phyloP scores from a whole-genome alignment of 129 eudicot genomes.

The Artemisia tridentata region DNA sequence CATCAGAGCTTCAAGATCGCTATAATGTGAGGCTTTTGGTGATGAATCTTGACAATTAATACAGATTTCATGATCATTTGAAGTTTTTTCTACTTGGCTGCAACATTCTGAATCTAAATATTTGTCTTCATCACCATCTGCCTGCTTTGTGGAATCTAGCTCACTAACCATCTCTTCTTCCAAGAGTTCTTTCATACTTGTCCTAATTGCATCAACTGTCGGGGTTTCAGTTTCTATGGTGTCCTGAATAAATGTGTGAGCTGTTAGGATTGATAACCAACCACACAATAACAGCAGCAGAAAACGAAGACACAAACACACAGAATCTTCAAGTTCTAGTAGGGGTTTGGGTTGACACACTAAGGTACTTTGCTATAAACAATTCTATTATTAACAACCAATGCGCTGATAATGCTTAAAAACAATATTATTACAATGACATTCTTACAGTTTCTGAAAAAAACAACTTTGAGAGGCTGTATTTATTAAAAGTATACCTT shows the following conservation, averaged over 20 bases:
- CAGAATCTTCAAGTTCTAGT: too few relatives aligned
- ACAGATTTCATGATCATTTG: conserved; percentile 40
- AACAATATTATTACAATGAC: not conserved
- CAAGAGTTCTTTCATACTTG: conserved; percentile 87
- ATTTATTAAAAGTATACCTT: not conserved
- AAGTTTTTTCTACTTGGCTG: conserved; percentile 22
- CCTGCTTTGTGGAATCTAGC: conserved; percentile 37
- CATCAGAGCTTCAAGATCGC: conserved; percentile 54
- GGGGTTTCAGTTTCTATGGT: conserved; percentile 32
- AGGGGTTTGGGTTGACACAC: too few relatives aligned
- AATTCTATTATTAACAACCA: too few relatives aligned
- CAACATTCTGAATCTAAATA: not conserved
- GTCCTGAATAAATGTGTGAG: conserved; percentile 37
- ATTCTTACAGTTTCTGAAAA: not conserved
- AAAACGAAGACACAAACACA: not conserved
- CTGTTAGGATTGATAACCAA: not conserved
- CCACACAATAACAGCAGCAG: not conserved
- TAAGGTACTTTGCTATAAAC: too few relatives aligned
- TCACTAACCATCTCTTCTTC: conserved; percentile 85
- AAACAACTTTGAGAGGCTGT: not conserved
- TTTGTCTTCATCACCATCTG: conserved; percentile 13
- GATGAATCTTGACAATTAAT: conserved; percentile 22
- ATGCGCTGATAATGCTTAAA: not conserved
- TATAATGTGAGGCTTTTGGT: conserved; percentile 36
- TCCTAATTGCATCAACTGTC: conserved; percentile 35